Base-by-base conservation (phyloP, 2,329 filamentous ascomycete genomes). In the Calonectria pteridis region DNA sequence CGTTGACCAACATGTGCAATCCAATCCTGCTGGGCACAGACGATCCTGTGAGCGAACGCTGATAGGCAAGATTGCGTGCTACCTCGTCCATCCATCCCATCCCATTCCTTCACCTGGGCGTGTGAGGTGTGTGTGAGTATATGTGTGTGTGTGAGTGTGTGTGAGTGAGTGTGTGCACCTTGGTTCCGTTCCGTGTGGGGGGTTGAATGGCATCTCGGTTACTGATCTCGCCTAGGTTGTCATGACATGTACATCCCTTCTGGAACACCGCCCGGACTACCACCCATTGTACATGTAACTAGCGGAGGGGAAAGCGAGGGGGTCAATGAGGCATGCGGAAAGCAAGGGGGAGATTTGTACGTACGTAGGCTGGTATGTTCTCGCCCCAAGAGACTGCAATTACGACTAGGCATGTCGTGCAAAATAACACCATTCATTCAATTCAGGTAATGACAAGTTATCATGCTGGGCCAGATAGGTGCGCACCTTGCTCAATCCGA, bases 191-290 rank as follows among this genome's bases (percentile, higher is more conserved):
- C 67, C 49, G 55, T 37, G 55, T 46, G 66, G 35, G 31, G 43
- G 40, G 55, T 62, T 28, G 23, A 20, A 64, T 33, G 55, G 49
- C 35, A 72, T 68, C 58, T 72, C 65, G 65, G 64, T 55, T 69
- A 65, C 50, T 65, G 65, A 68, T 49, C 55, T 62, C 33, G 33
- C 55, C 59, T 43, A 50, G 55, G 67, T 62, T 62, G 55, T 62
- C 55, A 62, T 62, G 55, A 62, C 55, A 62, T 62, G 55, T 62
- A 40, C 55, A 62, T 62, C 55, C 55, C 55, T 62, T 62, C 55
- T 62, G 55, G 55, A 62, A 62, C 55, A 62, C 35, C 35, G 55
- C 55, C 35, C 55, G 23, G 55, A 62, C 55, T 40, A 5, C 55
- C 28, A 33, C 55, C 33, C 26, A 40, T 62, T 62, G 55, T 29